Base-by-base conservation (phyloP, 768 basidiomycete genomes). In the Boletus sensibilis region DNA sequence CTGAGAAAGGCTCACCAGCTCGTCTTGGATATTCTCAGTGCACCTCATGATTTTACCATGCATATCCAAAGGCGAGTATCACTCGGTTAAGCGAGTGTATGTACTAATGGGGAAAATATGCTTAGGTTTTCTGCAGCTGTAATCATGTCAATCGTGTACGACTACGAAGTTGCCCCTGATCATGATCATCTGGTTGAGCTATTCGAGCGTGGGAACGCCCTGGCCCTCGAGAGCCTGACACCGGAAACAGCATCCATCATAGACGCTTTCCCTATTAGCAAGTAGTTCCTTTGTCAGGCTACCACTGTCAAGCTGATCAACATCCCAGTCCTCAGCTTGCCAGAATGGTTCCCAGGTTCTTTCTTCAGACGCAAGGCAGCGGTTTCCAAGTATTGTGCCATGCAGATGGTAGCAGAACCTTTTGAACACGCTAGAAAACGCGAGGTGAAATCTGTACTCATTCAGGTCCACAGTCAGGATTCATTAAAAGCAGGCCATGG, bases 71-170 rank as follows among this genome's bases (percentile, higher is more conserved):
- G 50, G 68, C 14, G 18, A 44, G 53, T 21, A n/a, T 40, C 2
- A 2, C 16, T 31, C 5, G 2, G 2, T 20, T 1, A 9, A 34
- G 25, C 3, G 21, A 27, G 21, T 16, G 1, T 23, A 5, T 6
- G 6, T 33, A 37, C 44, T 12, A 38, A 59, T 11, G 1, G 5
- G 7, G 3, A n/a, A 40, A 21, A 31, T 29, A 8, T 4, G 8
- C 44, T 6, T 35, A 75, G 76, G 51, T 62, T 68, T 39, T 65
- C 74, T 10, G 70, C 75, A 14, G 65, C 74, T 1, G 69, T 77
- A 1, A 67, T 77, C 40, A 64, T 79, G 53, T 70, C 73, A 16
- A 66, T 79, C 14, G 68, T 74, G 14, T 81, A 80, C 40, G 79
- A 77, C 20, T 67, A 72, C 20, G 60, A 72, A 6, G 68, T 77